These are phyloP conservation scores for Vigna reflexopilosa DNA, from an alignment of 306 rosid species.

Conservation along the genomic window DNA sequence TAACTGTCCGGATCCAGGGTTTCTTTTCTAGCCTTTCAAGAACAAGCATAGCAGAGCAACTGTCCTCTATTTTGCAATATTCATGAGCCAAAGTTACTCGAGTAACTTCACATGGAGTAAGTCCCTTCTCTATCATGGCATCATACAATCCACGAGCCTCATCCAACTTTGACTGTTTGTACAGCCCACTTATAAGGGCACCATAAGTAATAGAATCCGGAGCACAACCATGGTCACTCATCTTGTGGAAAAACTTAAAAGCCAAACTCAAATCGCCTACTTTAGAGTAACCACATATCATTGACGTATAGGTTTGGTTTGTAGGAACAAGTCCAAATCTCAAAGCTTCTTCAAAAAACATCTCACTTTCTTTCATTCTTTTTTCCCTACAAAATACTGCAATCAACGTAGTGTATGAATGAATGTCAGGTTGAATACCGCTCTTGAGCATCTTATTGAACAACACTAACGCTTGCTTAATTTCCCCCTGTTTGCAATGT, in stretches of 20 bases:
- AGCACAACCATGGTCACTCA: constrained; percentile 73
- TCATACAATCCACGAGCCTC: constrained; percentile 73
- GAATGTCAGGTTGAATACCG: constrained; percentile 79
- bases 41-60: constrained; percentile 69
- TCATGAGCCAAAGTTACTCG: constrained; percentile 81
- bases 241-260: constrained; percentile 62
- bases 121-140: constrained; percentile 74
- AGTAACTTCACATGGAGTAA: constrained; percentile 89
- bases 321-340: constrained; percentile 71
- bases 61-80: constrained; percentile 73
- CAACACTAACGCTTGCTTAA: constrained; percentile 65
- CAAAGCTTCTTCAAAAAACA: constrained; percentile 63
- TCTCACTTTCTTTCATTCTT: constrained; percentile 70
- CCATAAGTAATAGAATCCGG: constrained; percentile 76
- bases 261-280: constrained; percentile 68
- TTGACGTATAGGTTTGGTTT: constrained; percentile 82
- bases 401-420: constrained; percentile 78
- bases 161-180: constrained; percentile 72
- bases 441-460: constrained; percentile 81
- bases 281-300: constrained; percentile 87
- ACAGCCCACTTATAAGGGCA: constrained; percentile 87
- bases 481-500: constrained; percentile 71
- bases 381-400: constrained; percentile 74
- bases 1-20: constrained; percentile 75
- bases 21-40: constrained; percentile 74